A percentile compares a stretch with the other conserved stretches of the same genome.
These are phyloP conservation scores for Clavulina sp. DNA, from an alignment of 768 basidiomycete genomes.

Conservation along the genomic window DNA sequence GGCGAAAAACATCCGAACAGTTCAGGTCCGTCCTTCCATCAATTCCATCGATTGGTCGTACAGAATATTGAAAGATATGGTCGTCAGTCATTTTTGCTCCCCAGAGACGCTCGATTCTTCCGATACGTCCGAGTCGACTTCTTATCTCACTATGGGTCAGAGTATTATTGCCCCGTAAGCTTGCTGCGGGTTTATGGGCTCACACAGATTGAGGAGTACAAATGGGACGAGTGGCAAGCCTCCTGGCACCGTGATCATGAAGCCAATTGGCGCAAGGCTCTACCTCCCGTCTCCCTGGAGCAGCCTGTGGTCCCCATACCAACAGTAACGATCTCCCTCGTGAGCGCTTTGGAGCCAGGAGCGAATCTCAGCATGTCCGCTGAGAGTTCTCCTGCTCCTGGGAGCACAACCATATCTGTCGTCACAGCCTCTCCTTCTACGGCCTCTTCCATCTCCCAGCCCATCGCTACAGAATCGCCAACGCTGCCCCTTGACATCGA, in stretches of 20 bases:
- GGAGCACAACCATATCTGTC: too few species aligned
- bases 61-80: not conserved
- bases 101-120: constrained; percentile 63
- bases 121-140: constrained; percentile 91
- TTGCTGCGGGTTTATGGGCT: constrained; percentile 87
- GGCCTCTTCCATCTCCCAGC: not conserved
- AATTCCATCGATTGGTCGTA: not conserved
- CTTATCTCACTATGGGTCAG: constrained; percentile 78
- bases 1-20: constrained; percentile 80
- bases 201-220: constrained; percentile 92
- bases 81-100: constrained; percentile 56
- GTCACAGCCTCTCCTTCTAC: not conserved
- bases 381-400: too few species aligned
- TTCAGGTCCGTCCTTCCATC: constrained; percentile 48
- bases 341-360: too few species aligned
- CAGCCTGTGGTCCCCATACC: too few species aligned
- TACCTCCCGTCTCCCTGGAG: too few species aligned
- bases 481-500: too few species aligned
- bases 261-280: too few species aligned
- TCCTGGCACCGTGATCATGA: not conserved
- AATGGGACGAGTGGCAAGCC: constrained; percentile 71
- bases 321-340: too few species aligned
- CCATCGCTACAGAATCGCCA: too few species aligned
- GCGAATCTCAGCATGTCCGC: too few species aligned
- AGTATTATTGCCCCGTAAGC: constrained; percentile 92